Evolutionary conservation across 768 basidiomycete genomes (phyloP).

Genomic region (Rhizopogon vinicolor): DNA sequence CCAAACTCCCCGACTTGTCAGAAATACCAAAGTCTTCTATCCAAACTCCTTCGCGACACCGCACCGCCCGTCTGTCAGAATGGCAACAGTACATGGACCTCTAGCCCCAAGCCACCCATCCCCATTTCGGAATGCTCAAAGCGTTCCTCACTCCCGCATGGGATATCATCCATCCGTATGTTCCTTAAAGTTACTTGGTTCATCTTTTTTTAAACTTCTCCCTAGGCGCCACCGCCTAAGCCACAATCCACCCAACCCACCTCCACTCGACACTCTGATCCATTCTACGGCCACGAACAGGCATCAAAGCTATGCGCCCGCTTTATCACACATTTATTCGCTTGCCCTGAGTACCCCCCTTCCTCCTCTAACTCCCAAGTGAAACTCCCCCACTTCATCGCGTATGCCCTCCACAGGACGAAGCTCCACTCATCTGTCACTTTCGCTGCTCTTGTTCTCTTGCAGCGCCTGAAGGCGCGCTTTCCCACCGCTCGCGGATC

Average conservation of each 20-base stretch:
- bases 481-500: constrained; percentile 76
- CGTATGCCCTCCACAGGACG: constrained; percentile 65
- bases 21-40: not conserved
- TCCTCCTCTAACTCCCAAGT: constrained; percentile 24
- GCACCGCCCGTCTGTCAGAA: constrained; percentile 2
- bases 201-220: not conserved
- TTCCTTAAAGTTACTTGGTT: not conserved
- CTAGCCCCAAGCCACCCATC: constrained; percentile 22
- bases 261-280: constrained; percentile 14
- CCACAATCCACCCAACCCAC: constrained; percentile 27
- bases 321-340: constrained; percentile 83
- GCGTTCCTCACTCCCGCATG: constrained; percentile 22
- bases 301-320: constrained; percentile 65
- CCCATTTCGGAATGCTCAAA: constrained; percentile 22
- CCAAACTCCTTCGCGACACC: constrained; percentile 15
- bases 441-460: constrained; percentile 37
- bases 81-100: constrained; percentile 30
- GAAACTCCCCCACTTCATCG: constrained; percentile 55
- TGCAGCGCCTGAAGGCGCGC: constrained; percentile 63
- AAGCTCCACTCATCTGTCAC: constrained; percentile 53
- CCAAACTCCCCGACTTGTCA: not conserved
- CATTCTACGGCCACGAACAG: constrained; percentile 60
- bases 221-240: constrained; percentile 22
- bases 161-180: constrained; percentile 20
- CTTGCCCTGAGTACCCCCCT: constrained; percentile 80